Base-by-base conservation (phyloP, 768 basidiomycete genomes). In the Mrakia blollopis region DNA sequence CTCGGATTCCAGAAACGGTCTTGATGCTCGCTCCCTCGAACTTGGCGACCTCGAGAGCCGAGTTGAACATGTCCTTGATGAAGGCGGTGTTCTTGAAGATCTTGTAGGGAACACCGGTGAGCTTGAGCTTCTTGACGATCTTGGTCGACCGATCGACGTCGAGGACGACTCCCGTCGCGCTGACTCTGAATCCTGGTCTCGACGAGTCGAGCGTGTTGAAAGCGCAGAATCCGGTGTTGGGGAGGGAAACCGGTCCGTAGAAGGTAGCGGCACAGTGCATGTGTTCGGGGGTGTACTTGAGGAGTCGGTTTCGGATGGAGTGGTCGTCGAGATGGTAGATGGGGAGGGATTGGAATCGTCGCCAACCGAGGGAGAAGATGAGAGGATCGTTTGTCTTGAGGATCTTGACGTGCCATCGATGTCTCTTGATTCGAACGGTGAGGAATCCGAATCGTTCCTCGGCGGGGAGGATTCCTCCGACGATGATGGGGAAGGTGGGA, bases 1-100 rank as follows among this genome's bases (percentile, higher is more conserved):
- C 97, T 63, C 97, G 86, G 75, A 99, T 92, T 16, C 97, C 97
- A 9, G 93, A 94, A 10, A 98, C 97, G 0, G 96, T 98, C 77
- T 90, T 87, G 75, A 99, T 89, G 82, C 91, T 93, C n/a, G 97
- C 97, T 25, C 97, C 97, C 83, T 99, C 97, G 80, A 99, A 98
- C 84, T 97, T 98, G 75, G 94, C 94, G 18, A 98, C 94, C 84
- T 99, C 97, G 44, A 98, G 87, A 44, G 93, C 90, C 76, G 89
- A 90, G 73, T 85, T 90, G 86, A 99, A 99, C 97, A 99, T 99
- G 81, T 97, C 93, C 86, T 91, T 93, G 80, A 99, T 86, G 84
- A 98, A 99, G 3, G 94, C 97, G 18, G 97, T 99, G 84, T 99
- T 99, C 86, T 98, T 98, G 88, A 91, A 99, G 78, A 98, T 94